Conservation (phyloP, 495 filamentous ascomycete genomes). For the Xylaria bambusicola region DNA sequence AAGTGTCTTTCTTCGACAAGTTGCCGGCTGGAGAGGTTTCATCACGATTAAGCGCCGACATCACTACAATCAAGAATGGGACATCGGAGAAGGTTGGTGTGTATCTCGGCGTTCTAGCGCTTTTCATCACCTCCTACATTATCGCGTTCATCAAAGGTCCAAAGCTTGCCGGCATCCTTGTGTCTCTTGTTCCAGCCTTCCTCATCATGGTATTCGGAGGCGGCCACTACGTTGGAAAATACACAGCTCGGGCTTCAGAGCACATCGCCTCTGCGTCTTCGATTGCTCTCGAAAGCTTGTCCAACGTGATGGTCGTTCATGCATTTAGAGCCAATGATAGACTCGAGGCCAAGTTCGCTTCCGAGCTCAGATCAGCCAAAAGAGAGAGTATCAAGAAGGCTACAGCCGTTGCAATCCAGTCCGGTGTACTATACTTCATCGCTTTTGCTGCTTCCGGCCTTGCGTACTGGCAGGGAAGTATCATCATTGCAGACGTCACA, state of each 20-base stretch:
- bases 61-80: constrained; percentile 61
- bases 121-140: constrained; percentile 65
- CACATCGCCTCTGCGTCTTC: constrained; percentile 36
- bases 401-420: constrained; percentile 57
- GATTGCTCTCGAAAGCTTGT: constrained; percentile 50
- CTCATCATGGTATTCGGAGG: constrained; percentile 65
- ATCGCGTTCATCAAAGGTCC: constrained; percentile 64
- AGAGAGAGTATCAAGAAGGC: constrained; percentile 60
- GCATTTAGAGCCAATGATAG: constrained; percentile 47
- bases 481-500: constrained; percentile 52
- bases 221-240: constrained; percentile 61
- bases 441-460: constrained; percentile 65
- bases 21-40: constrained; percentile 61
- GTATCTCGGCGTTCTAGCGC: constrained; percentile 56
- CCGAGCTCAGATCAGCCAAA: constrained; percentile 47
- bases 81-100: constrained; percentile 71
- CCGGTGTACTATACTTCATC: constrained; percentile 69
- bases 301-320: constrained; percentile 51
- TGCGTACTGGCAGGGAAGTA: constrained; percentile 67
- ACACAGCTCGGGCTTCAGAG: constrained; percentile 54
- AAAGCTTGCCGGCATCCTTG: constrained; percentile 52
- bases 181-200: constrained; percentile 66
- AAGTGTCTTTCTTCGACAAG: constrained; percentile 63
- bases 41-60: constrained; percentile 60
- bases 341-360: constrained; percentile 57